Evolutionary conservation across 345 rosid species (phyloP), one percentile per base, ranked within the genome.

Genomic region (Clarkia xantiana): DNA sequence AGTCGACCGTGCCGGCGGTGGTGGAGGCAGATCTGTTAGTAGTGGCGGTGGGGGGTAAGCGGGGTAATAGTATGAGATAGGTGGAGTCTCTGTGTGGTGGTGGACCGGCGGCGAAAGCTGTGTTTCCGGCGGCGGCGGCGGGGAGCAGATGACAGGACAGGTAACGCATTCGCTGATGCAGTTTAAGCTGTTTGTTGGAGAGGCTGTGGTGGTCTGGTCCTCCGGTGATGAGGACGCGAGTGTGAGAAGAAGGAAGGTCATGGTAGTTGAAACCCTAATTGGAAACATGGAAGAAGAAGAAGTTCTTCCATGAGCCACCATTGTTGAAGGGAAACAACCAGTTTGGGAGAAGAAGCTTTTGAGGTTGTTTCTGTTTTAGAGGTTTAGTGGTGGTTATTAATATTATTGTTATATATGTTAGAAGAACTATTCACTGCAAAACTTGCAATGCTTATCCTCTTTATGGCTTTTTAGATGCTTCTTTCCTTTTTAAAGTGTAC

Each of bases 141-240:
- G 59, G 2, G 76, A 68, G 51, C 78, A 73, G 38, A 67, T 68
- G 47, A 64, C 57, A 11, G 73, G 70, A 42, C 73, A 72, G 4
- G 73, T 62, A 17, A 60, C 18, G 45, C 77, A 72, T 29, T 68
- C 68, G 51, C 77, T 72, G 53, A 64, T 52, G 68, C 77, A 72
- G 3, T 65, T n/a, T 38, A 59, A 9, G 58, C 67, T 56, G 39
- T 44, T 18, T 15, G 57, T 12, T 19, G 40, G 40, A 16, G 57
- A 41, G 13, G 11, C 38, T 7, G 18, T 15, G 3, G 40, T 34
- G 10, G 57, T 41, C 52, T 34, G 56, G 44, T 38, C 41, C 45
- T 9, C 44, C 34, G 14, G 46, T 15, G 45, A 45, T 39, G 19
- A 17, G 23, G 36, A 6, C 25, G 17, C 39, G 4, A n/a, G 25